These are phyloP conservation scores for Cytospora paraplurivora DNA, from an alignment of 2,329 filamentous ascomycete genomes.

Conservation along the genomic window DNA sequence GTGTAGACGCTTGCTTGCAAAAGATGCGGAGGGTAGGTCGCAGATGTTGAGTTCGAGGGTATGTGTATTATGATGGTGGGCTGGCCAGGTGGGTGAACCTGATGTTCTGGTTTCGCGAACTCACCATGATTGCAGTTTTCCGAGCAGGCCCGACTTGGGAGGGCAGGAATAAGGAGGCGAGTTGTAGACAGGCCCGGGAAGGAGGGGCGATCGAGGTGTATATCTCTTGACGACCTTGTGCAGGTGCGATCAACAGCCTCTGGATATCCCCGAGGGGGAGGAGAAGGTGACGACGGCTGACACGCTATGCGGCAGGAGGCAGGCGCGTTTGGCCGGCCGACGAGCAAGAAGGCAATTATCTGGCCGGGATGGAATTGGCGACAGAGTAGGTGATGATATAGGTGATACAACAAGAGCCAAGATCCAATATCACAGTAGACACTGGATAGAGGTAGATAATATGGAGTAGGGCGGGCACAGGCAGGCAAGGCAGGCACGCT, in stretches of 20 bases:
- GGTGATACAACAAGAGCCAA: conserved; percentile 16
- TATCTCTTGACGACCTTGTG: conserved; percentile 16
- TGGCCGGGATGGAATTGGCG: conserved; percentile 11
- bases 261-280: conserved; percentile 6
- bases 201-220: conserved; percentile 6
- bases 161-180: too few species aligned
- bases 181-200: background rate
- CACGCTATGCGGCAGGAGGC: conserved; percentile 14
- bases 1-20: conserved; percentile 13
- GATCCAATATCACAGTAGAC: conserved; percentile 10
- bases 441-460: conserved; percentile 5
- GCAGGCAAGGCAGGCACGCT: conserved; percentile 8
- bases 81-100: conserved; percentile 4
- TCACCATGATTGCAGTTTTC: conserved; percentile 22
- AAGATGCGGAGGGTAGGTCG: conserved; percentile 22
- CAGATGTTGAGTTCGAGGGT: background rate
- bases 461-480: conserved; percentile 1
- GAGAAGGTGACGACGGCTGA: conserved; percentile 8
- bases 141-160: conserved; percentile 19
- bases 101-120: conserved; percentile 17
- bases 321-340: conserved; percentile 23
- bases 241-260: conserved; percentile 19
- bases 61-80: background rate
- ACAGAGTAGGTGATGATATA: conserved; percentile 14
- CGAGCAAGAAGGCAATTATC: conserved; percentile 16